A percentile compares a stretch with the other conserved stretches of the same genome.
These are phyloP conservation scores for Babesia bovis DNA, from an alignment of 169 alveolate genomes.

Conservation along the genomic window DNA sequence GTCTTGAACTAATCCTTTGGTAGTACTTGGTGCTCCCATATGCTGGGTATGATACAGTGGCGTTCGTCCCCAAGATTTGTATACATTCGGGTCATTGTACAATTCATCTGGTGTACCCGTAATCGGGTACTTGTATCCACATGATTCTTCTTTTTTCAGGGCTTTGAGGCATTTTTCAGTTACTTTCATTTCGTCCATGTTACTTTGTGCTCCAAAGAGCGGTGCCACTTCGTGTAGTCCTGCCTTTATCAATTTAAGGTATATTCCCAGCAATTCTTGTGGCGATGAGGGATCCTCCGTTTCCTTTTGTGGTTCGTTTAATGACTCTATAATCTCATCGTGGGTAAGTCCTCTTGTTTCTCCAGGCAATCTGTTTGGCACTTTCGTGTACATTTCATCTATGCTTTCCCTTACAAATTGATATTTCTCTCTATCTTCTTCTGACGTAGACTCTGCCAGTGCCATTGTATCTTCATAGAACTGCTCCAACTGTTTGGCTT, in stretches of 20 bases:
- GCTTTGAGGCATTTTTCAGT: not conserved
- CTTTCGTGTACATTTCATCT: not conserved
- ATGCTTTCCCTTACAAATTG: not conserved
- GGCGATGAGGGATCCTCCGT: not conserved
- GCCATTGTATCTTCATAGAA: not conserved
- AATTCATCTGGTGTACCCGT: slow-evolving; percentile 50
- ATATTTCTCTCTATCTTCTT: not conserved
- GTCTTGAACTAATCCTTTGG: slow-evolving; percentile 15
- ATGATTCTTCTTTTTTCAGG: slow-evolving; percentile 18
- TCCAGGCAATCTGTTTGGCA: not conserved
- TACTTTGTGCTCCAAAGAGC: not conserved
- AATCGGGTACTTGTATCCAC: slow-evolving; percentile 60
- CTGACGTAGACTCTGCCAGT: not conserved
- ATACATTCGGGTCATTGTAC: slow-evolving; percentile 38
- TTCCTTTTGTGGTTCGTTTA: not conserved
- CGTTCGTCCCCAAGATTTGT: slow-evolving; percentile 59
- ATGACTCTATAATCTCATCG: slow-evolving; percentile 27
- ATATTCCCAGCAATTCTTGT: not conserved
- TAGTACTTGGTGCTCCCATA: not conserved
- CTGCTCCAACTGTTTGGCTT: not conserved
- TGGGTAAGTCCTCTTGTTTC: slow-evolving; percentile 7
- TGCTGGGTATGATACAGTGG: slow-evolving; percentile 22
- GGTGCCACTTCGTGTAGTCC: not conserved
- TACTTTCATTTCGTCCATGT: not conserved
- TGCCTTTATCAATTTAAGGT: not conserved